These are phyloP conservation scores for Chrysochromulina tobinii DNA, from an alignment of 78 protist genomes.

Conservation along the genomic window DNA sequence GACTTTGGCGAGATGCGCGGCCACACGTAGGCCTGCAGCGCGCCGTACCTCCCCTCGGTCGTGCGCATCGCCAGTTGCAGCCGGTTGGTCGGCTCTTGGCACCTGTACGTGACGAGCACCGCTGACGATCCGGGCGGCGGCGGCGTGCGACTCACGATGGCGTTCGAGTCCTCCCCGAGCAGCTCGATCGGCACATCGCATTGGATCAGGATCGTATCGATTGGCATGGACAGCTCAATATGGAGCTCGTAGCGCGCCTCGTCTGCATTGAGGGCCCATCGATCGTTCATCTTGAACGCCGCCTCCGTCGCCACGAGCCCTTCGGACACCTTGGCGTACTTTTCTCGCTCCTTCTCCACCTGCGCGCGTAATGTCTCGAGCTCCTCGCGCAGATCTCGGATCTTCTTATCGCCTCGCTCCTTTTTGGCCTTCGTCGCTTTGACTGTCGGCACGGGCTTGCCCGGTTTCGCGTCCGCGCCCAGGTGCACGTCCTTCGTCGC, in stretches of 20 bases:
- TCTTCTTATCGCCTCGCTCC: not conserved
- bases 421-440: too few species aligned
- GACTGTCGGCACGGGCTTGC: too few species aligned
- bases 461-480: not conserved
- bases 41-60: slow-evolving; percentile 53
- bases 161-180: slow-evolving; percentile 16
- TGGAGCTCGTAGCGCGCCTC: slow-evolving; percentile 20
- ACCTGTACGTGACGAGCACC: slow-evolving; percentile 31
- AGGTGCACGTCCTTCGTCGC: not conserved
- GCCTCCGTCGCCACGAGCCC: not conserved
- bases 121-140: not conserved
- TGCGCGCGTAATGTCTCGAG: slow-evolving; percentile 11
- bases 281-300: not conserved
- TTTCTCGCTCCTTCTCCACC: not conserved
- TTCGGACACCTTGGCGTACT: not conserved
- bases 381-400: slow-evolving; percentile 17
- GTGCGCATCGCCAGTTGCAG: slow-evolving; percentile 38
- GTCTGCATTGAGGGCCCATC: not conserved
- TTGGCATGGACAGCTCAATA: slow-evolving; percentile 13
- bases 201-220: slow-evolving; percentile 26
- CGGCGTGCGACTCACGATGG: slow-evolving; percentile 5
- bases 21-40: slow-evolving; percentile 34
- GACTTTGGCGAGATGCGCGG: slow-evolving; percentile 37
- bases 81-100: not conserved
- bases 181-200: slow-evolving; percentile 32